Percentiles rank a stretch among this genome's conserved stretches.
phyloP scores from a whole-genome alignment of 2,329 filamentous ascomycete genomes.

The Fusarium musae region DNA sequence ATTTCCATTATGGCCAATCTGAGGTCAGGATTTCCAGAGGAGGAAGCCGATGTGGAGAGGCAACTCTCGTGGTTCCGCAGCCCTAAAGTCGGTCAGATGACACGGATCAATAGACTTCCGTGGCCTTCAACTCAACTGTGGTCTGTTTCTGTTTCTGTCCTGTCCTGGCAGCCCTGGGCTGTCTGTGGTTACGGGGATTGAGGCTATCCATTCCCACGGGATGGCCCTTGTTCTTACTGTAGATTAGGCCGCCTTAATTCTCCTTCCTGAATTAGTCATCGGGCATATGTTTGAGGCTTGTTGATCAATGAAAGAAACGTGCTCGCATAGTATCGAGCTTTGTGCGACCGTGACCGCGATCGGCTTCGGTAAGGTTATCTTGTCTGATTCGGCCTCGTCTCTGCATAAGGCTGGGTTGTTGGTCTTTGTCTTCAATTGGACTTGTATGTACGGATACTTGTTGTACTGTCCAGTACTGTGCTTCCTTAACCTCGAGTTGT shows the following conservation, averaged over 20 bases:
- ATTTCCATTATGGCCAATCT: conserved; percentile 5
- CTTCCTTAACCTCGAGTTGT: conserved; percentile 2
- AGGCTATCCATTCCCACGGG: conserved; percentile 33
- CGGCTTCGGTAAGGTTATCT: conserved; percentile 23
- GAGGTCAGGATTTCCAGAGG: not conserved
- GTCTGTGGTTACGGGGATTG: conserved; percentile 20
- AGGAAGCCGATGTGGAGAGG: not conserved
- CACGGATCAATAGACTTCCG: conserved; percentile 11
- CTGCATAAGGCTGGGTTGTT: conserved; percentile 16
- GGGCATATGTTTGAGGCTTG: not conserved
- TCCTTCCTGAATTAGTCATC: conserved; percentile 23
- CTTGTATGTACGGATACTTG: not conserved
- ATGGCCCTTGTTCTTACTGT: conserved; percentile 12
- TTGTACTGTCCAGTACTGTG: not conserved
- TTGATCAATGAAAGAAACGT: not conserved
- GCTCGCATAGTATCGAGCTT: not conserved
- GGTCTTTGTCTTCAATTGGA: not conserved
- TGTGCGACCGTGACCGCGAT: conserved; percentile 5
- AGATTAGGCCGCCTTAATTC: conserved; percentile 24
- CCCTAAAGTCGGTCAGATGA: conserved; percentile 3
- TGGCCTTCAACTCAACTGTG: not conserved
- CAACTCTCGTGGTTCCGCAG: not conserved
- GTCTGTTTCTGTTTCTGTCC: not conserved
- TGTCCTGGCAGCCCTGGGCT: conserved; percentile 6
- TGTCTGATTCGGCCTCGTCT: conserved; percentile 12